A percentile compares a stretch with the other conserved stretches of the same genome.
These are phyloP conservation scores for Trichoderma endophyticum DNA, from an alignment of 2,329 filamentous ascomycete genomes.

Conservation along the genomic window DNA sequence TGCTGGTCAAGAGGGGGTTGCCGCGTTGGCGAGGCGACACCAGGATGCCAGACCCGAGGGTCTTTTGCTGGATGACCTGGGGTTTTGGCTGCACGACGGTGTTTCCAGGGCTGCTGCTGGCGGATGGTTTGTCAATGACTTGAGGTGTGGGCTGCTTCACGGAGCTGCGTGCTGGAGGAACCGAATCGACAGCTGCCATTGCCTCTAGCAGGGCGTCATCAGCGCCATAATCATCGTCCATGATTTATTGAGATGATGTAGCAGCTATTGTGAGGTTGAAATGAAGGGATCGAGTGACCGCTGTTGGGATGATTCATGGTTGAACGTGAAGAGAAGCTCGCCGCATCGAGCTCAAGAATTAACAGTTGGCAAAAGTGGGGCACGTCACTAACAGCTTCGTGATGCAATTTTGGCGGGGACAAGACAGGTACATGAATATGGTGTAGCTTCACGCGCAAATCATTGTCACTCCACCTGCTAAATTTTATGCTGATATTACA, in stretches of 20 bases:
- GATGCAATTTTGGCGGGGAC: not conserved
- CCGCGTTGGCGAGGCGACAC: conserved; percentile 92
- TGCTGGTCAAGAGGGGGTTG: conserved; percentile 82
- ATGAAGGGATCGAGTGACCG: not conserved
- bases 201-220: conserved; percentile 56
- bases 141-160: conserved; percentile 53
- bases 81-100: conserved; percentile 84
- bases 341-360: not conserved
- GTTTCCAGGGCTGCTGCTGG: conserved; percentile 35
- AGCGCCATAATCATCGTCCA: conserved; percentile 57
- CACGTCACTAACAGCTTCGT: not conserved
- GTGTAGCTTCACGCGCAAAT: not conserved
- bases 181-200: conserved; percentile 48
- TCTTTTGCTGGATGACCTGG: conserved; percentile 69
- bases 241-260: conserved; percentile 10
- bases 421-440: not conserved
- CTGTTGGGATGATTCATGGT: not conserved
- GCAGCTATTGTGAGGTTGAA: not conserved
- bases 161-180: conserved; percentile 35
- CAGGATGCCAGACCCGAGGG: conserved; percentile 71
- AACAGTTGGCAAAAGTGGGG: not conserved
- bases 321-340: not conserved
- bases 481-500: not conserved
- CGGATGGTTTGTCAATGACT: conserved; percentile 49
- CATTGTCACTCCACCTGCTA: not conserved